Evolutionary conservation across 1,284 basidiomycete genomes (phyloP), one percentile per base, ranked within the genome.

Genomic region (Pseudozyma thailandica): DNA sequence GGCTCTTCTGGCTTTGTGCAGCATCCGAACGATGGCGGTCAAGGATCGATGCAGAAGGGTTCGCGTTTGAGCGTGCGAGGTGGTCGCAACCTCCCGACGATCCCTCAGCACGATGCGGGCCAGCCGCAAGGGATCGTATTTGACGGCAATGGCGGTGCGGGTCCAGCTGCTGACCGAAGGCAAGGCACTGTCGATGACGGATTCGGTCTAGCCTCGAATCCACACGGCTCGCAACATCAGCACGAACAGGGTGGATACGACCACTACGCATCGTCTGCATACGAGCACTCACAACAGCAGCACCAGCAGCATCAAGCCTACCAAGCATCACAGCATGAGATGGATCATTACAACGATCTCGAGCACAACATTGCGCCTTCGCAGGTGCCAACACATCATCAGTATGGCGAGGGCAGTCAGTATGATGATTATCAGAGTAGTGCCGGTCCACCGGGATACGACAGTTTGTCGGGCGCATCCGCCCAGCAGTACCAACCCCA

Each of bases 111-210:
- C 41, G 55, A 42, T 13, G 45, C n/a, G 2, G 37, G 30, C n/a
- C 48, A 69, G 16, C 60, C 49, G 37, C 42, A 53, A 8, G 60
- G 60, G 48, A 59, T 55, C 35, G 62, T 59, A 18, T 72, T 55
- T 27, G 53, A 39, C 30, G 50, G 51, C 18, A 21, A 20, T 28
- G 35, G 35, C 6, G 33, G 35, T 23, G 28, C 33, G 18, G 41
- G 48, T 15, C 33, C 54, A 2, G 41, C 58, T 12, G 23, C 39
- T 4, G 57, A 63, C 6, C 51, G 56, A 13, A 43, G 66, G 16
- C 59, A 71, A 27, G 58, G 62, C 16, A 74, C 71, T 16, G 21
- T 72, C 10, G 75, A 77, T 47, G 75, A 76, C 45, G 74, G 74
- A 3, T 77, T 76, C 25, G 74, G 74, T 16, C 49, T 77, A 18